Evolutionary conservation across 345 rosid genomes (phyloP), one percentile per base, ranked within the genome.

Genomic region (Brassica rapa): DNA sequence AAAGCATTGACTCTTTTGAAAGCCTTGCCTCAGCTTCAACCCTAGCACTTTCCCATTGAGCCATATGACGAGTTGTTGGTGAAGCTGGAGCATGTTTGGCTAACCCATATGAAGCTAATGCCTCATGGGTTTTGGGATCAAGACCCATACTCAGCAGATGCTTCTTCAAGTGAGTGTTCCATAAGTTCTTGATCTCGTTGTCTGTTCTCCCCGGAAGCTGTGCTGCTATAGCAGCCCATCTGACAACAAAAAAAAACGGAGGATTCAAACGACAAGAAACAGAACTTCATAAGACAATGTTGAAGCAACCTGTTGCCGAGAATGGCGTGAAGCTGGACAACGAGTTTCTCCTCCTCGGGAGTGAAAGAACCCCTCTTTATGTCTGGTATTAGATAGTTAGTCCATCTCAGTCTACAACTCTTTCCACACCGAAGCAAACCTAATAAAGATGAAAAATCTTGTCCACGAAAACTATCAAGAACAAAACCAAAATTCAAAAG

Each of bases 401-500:
- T 89, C 99, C 99, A 95, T 67, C 99, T 87, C 21, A 95, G 95
- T 79, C 99, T 75, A 85, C 99, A 95, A 77, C 99, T 95, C 88
- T 95, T 95, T 9, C 99, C 99, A 82, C 97, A 95, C 0, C 98
- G 89, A 76, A 89, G 91, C 43, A 95, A 89, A 56, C 99, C 98
- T 41, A 41, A 41, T 35, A 41, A 41, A 41, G 12, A 41, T 41
- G 49, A 41, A 41, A 41, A 9, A 1, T 41, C 4, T 41, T 25
- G 37, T 24, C 39, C 53, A 64, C 9, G 9, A 23, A 21, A 6
- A 37, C 10, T 11, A 27, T 49, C 11, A 59, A 16, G 59, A 61
- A 61, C 5, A 0, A 21, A 76, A 53, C 37, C 68, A 16, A 62
- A 14, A 6, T 49, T 7, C 19, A 49, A 49, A 49, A 43, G 51